Evolutionary conservation across 768 basidiomycete species (phyloP), one percentile per base, ranked within the genome.

Genomic region (Panus rudis): DNA sequence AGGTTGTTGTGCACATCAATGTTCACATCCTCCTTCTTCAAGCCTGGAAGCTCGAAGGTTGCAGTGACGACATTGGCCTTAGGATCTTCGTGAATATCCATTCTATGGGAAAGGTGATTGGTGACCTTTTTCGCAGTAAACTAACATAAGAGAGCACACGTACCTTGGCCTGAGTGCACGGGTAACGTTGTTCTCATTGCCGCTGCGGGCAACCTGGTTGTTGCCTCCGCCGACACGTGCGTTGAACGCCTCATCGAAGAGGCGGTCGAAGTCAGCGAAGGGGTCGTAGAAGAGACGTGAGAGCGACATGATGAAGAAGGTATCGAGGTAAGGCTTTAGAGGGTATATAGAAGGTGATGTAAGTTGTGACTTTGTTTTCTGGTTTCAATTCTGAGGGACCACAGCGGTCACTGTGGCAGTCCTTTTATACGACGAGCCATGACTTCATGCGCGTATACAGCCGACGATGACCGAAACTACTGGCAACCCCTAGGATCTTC

Each of bases 41-140:
- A 51, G 12, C 78, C 76, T 2, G 78, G 76, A 2, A 76, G 57
- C 49, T 78, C 79, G 40, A 80, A 75, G 3, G 67, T 66, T 8
- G 73, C 75, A 2, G 68, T 72, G 27, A 76, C 67, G 13, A 48
- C 45, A 46, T 69, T 67, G 11, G 53, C 49, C 2, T 64, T 61
- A 4, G 61, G 47, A 35, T 67, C 61, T 48, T 75, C 71, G 40
- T 69, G 61, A 4, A 78, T 44, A 48, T 78, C 66, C 64, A 77
- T 50, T 24, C 65, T 68, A n/a, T n/a, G n/a, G n/a, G n/a, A n/a
- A 11, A 10, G 21, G n/a, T n/a, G 6, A 33, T 16, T n/a, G n/a
- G 17, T 37, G 21, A 44, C 21, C 33, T 6, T 8, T 17, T 17
- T 14, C 6, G 16, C 16, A 17, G 16, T 8, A 7, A 25, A 30